Evolutionary conservation across 495 filamentous ascomycete species (phyloP).

Genomic region (Podospora didyma): DNA sequence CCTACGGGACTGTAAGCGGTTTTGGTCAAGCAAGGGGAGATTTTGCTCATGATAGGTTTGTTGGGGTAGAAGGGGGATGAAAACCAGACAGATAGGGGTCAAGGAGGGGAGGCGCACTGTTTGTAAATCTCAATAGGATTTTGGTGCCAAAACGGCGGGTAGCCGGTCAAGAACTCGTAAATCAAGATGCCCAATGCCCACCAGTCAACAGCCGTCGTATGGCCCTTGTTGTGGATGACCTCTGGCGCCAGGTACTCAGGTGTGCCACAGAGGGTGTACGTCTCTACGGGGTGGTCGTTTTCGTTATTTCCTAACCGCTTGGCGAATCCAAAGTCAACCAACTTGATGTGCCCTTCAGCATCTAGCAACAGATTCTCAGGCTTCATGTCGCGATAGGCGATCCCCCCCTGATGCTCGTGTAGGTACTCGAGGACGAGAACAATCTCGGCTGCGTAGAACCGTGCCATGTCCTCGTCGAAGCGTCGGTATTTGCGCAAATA

Average conservation of each 20-base stretch:
- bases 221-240: constrained; percentile 92
- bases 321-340: constrained; percentile 98
- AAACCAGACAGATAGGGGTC: not conserved
- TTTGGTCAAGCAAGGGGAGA: no score
- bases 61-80: not conserved
- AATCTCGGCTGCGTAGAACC: constrained; percentile 95
- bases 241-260: constrained; percentile 96
- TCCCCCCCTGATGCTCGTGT: constrained; percentile 74
- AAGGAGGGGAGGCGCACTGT: constrained; percentile 49
- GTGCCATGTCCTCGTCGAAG: constrained; percentile 80
- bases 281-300: constrained; percentile 60
- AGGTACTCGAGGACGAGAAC: constrained; percentile 88
- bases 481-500: constrained; percentile 82
- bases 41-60: no score
- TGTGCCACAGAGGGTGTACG: constrained; percentile 94
- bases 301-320: constrained; percentile 63
- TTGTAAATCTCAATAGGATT: constrained; percentile 97
- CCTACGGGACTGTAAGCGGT: constrained; percentile 31
- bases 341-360: constrained; percentile 86
- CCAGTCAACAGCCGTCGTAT: constrained; percentile 97
- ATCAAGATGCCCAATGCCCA: constrained; percentile 96
- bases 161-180: constrained; percentile 93
- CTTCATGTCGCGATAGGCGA: constrained; percentile 94
- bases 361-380: constrained; percentile 95
- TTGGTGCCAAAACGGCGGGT: constrained; percentile 95